Percentiles rank a stretch among this genome's conserved stretches.
Evolutionary conservation across 108 stramenopile genomes (phyloP).

Genomic region (Conticribra guillardii): DNA sequence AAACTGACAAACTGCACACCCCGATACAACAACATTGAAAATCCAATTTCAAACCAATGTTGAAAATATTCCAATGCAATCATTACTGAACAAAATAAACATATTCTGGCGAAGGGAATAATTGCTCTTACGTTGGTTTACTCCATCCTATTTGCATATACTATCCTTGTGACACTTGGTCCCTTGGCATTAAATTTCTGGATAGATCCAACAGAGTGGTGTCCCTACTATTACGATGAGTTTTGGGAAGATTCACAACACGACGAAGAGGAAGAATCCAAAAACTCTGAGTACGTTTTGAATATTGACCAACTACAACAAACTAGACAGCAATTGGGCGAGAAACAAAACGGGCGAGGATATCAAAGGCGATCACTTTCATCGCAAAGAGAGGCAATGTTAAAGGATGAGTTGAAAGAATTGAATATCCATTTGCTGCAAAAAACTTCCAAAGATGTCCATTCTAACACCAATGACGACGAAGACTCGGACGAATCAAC

Average conservation of each 20-base stretch:
- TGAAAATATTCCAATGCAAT: neutral
- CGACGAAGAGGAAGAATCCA: neutral
- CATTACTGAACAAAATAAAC: neutral
- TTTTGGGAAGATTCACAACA: constrained; percentile 5
- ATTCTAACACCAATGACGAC: neutral
- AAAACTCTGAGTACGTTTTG: neutral
- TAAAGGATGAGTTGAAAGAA: no score
- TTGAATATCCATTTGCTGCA: no score
- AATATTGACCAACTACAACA: neutral
- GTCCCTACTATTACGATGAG: constrained; percentile 13
- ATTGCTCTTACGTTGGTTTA: constrained; percentile 13
- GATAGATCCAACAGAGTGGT: constrained; percentile 27
- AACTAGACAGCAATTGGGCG: neutral
- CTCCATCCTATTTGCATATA: constrained; percentile 12
- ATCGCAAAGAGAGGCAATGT: no score
- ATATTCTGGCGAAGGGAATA: constrained; percentile 6
- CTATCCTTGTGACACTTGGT: constrained; percentile 17
- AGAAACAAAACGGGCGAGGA: neutral
- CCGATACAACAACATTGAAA: neutral
- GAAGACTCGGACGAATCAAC: constrained; percentile 5
- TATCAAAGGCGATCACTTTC: neutral
- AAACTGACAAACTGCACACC: no score
- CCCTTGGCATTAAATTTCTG: constrained; percentile 16
- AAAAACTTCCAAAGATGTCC: constrained; percentile 10
- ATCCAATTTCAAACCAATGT: neutral